Conservation (phyloP, 1,284 basidiomycete genomes). For the Mycena sp. region DNA sequence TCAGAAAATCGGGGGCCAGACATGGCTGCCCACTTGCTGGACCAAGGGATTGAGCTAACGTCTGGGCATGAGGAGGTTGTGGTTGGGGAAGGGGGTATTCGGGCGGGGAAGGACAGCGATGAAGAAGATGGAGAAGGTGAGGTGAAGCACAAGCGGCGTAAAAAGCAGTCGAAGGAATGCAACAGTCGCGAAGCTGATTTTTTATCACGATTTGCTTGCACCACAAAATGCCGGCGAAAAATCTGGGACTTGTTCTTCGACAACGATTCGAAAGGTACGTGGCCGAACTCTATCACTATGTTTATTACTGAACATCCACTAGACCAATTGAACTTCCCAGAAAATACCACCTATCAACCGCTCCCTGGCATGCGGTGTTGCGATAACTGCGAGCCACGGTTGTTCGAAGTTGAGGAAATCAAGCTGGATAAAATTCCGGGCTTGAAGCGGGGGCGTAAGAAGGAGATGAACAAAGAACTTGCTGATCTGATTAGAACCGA, state of each 20-base stretch:
- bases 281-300: not conserved
- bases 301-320: not conserved
- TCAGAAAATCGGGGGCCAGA: constrained; percentile 8
- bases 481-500: not conserved
- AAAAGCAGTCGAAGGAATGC: constrained; percentile 10
- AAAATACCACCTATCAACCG: not conserved
- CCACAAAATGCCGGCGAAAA: constrained; percentile 20
- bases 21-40: not conserved
- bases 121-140: not conserved
- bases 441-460: constrained; percentile 10
- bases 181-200: constrained; percentile 17
- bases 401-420: constrained; percentile 21
- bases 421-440: not conserved
- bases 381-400: constrained; percentile 24
- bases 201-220: constrained; percentile 17
- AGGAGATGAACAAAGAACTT: not conserved
- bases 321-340: not conserved
- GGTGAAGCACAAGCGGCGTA: not conserved
- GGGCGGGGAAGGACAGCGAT: constrained; percentile 8
- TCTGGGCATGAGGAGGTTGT: constrained; percentile 3
- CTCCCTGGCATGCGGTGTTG: constrained; percentile 21
- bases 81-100: constrained; percentile 8
- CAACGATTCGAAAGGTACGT: constrained; percentile 26
- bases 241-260: constrained; percentile 30
- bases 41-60: constrained; percentile 6